Evolutionary conservation across 2,329 filamentous ascomycete genomes (phyloP).

Genomic region (Trichoderma simmonsii): DNA sequence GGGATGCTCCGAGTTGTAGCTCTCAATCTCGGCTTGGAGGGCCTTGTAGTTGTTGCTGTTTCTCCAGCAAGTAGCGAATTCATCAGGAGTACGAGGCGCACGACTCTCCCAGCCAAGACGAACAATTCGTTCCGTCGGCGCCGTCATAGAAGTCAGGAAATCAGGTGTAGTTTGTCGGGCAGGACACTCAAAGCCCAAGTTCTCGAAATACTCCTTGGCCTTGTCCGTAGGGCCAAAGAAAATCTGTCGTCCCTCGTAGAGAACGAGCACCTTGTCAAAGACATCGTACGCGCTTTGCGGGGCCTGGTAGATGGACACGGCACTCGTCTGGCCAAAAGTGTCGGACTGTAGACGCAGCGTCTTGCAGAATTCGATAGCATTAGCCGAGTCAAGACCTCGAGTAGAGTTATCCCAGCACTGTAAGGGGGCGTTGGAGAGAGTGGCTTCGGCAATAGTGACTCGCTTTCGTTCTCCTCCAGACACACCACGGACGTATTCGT

Average conservation of each 20-base stretch:
- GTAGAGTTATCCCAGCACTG: constrained; percentile 46
- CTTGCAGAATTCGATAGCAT: constrained; percentile 53
- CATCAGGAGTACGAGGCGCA: constrained; percentile 33
- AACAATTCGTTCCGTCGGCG: constrained; percentile 29
- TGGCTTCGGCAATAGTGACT: constrained; percentile 31
- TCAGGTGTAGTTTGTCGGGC: constrained; percentile 59
- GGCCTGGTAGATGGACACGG: constrained; percentile 55
- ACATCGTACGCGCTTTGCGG: constrained; percentile 28
- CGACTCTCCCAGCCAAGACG: constrained; percentile 9
- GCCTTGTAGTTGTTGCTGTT: constrained; percentile 23
- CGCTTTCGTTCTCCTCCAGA: constrained; percentile 48
- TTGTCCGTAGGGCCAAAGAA: constrained; percentile 59
- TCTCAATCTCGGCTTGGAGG: constrained; percentile 29
- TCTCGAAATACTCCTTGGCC: constrained; percentile 60
- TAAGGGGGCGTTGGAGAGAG: constrained; percentile 25
- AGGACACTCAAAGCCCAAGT: constrained; percentile 53
- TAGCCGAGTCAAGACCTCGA: constrained; percentile 50
- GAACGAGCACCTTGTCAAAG: constrained; percentile 61
- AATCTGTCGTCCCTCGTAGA: constrained; percentile 65
- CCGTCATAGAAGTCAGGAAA: constrained; percentile 56
- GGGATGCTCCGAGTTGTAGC: constrained; percentile 23
- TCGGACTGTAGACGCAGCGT: constrained; percentile 49
- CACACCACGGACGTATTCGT: constrained; percentile 52
- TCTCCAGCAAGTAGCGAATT: constrained; percentile 35
- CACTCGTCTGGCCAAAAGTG: constrained; percentile 44